A percentile compares a stretch with the other conserved stretches of the same genome.
Evolutionary conservation across 192 early-diverging fungal genomes (phyloP).

Genomic region (Podila epigama): DNA sequence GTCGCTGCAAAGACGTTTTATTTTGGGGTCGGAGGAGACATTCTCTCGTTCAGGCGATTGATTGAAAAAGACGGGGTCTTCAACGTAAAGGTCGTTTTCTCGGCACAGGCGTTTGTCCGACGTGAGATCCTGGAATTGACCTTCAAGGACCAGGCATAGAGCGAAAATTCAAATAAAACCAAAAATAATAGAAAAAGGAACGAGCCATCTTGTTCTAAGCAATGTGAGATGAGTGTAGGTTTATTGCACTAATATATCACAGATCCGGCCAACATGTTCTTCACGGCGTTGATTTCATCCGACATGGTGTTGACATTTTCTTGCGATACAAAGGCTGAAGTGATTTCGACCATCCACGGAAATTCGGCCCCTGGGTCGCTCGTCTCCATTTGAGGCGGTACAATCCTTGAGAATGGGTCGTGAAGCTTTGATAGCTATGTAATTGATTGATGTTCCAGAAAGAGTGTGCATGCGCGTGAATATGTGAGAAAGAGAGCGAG

Average conservation of each 20-base stretch:
- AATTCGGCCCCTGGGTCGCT: constrained; percentile 7
- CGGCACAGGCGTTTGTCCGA: constrained; percentile 64
- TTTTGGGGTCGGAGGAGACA: constrained; percentile 92
- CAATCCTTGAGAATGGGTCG: constrained; percentile 37
- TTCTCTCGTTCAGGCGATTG: constrained; percentile 74
- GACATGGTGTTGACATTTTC: constrained; percentile 47
- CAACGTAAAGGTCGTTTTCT: constrained; percentile 66
- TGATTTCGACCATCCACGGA: constrained; percentile 40
- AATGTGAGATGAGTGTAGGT: not conserved
- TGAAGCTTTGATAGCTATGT: constrained; percentile 37
- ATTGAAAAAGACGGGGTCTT: constrained; percentile 64
- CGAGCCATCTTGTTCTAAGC: not conserved
- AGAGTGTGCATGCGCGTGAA: too few species aligned
- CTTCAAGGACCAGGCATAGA: constrained; percentile 17
- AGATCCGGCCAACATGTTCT: constrained; percentile 41
- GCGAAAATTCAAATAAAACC: not conserved
- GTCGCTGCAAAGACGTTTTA: constrained; percentile 94
- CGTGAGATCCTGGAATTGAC: constrained; percentile 78
- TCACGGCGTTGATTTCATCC: constrained; percentile 39
- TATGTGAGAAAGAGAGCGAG: not conserved
- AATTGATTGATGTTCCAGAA: too few species aligned
- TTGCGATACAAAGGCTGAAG: constrained; percentile 43
- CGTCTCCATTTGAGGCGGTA: constrained; percentile 20
- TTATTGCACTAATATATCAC: constrained; percentile 24
- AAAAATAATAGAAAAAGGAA: not conserved